phyloP scores from a whole-genome alignment of 306 rosid genomes.

The Bauhinia variegata region DNA sequence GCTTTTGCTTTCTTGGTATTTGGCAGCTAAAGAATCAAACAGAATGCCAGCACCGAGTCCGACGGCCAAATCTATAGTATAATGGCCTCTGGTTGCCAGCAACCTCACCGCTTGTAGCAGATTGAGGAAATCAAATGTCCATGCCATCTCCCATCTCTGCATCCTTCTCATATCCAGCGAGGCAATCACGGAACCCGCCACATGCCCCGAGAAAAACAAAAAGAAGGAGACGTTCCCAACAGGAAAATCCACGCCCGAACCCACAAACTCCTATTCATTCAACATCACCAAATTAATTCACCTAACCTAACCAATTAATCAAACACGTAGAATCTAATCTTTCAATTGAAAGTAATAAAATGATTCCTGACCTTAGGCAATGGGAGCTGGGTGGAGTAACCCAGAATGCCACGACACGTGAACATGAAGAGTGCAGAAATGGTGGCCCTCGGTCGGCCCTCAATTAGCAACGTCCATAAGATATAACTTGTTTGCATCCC shows the following conservation, averaged over 20 bases:
- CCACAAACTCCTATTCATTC: conserved; percentile 68
- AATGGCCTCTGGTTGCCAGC: conserved; percentile 88
- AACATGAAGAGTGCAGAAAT: conserved; percentile 86
- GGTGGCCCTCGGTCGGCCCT: conserved; percentile 88
- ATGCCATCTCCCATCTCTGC: conserved; percentile 70
- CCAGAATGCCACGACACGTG: conserved; percentile 91
- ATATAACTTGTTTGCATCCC: conserved; percentile 89
- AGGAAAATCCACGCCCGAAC: conserved; percentile 89
- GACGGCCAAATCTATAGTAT: conserved; percentile 82
- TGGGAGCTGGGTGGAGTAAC: conserved; percentile 91
- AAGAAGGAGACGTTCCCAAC: conserved; percentile 94
- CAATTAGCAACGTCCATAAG: conserved; percentile 82
- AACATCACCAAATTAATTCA: background rate
- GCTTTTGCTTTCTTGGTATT: conserved; percentile 64
- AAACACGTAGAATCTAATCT: too few relatives aligned
- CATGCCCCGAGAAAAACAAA: conserved; percentile 84
- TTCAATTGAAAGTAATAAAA: too few relatives aligned
- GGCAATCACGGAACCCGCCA: conserved; percentile 90
- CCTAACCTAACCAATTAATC: background rate
- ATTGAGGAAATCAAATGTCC: conserved; percentile 71
- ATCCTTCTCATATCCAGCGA: conserved; percentile 89
- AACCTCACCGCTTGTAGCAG: conserved; percentile 70
- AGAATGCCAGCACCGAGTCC: conserved; percentile 93
- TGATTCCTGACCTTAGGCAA: conserved; percentile 70
- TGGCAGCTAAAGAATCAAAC: conserved; percentile 79